Evolutionary conservation across 31 red algal species (phyloP).

Genomic region (Bonnemaisonia californica): DNA sequence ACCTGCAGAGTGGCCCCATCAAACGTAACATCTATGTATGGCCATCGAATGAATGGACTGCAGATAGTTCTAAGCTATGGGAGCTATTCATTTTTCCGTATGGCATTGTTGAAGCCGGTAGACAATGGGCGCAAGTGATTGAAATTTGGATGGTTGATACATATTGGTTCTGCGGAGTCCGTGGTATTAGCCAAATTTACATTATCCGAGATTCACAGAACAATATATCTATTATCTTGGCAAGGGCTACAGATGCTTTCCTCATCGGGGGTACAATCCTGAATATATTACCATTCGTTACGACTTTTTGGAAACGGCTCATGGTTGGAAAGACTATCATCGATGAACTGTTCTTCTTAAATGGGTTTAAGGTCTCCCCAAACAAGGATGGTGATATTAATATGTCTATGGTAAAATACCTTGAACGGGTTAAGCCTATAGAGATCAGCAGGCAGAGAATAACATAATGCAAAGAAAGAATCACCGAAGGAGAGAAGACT

Average conservation of each 20-base stretch:
- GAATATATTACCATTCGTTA: not conserved
- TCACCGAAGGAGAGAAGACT: not conserved
- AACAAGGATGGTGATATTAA: not conserved
- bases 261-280: not conserved
- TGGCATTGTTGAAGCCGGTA: not conserved
- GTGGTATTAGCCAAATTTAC: not conserved
- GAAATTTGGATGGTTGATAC: not conserved
- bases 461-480: not conserved
- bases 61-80: not conserved
- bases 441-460: constrained; percentile 13
- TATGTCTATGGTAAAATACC: not conserved
- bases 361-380: not conserved
- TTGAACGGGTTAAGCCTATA: not conserved
- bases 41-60: not conserved
- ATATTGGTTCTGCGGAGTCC: not conserved
- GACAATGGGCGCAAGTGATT: not conserved
- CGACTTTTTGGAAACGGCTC: not conserved
- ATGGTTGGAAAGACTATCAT: not conserved
- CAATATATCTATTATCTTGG: not conserved
- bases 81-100: constrained; percentile 6
- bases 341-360: constrained; percentile 1
- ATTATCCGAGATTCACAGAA: not conserved
- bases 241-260: not conserved
- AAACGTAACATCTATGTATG: not conserved
- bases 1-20: constrained; percentile 19